phyloP scores from a whole-genome alignment of 805 yeast species.

The Phaffomyces opuntiae region DNA sequence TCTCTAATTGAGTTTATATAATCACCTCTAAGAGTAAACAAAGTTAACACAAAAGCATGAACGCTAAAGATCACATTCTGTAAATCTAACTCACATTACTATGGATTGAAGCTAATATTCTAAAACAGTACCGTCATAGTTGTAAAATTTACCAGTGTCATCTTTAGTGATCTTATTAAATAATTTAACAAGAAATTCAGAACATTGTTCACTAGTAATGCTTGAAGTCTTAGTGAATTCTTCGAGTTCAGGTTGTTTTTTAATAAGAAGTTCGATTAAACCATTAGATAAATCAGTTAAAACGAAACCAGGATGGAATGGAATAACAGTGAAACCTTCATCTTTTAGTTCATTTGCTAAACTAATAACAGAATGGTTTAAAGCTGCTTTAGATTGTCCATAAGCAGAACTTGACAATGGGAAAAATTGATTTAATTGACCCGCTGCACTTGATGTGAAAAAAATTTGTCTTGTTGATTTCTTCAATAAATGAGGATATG shows the following conservation, averaged over 20 bases:
- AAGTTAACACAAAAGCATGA: too few relatives aligned
- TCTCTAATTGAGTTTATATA: too few relatives aligned
- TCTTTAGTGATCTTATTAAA: slow-evolving; percentile 18
- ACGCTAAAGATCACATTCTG: too few relatives aligned
- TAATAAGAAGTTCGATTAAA: not conserved
- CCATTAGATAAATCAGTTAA: slow-evolving; percentile 26
- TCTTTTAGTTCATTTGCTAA: slow-evolving; percentile 22
- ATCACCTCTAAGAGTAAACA: too few relatives aligned
- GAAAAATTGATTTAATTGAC: slow-evolving; percentile 12
- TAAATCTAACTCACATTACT: too few relatives aligned
- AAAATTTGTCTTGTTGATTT: slow-evolving; percentile 15
- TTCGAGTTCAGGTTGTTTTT: not conserved
- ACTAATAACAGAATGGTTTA: slow-evolving; percentile 25
- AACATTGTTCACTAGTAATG: slow-evolving; percentile 24
- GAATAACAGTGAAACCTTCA: slow-evolving; percentile 25
- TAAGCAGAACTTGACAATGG: slow-evolving; percentile 14
- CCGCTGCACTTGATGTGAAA: slow-evolving; percentile 21
- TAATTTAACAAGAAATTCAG: slow-evolving; percentile 12
- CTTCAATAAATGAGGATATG: slow-evolving; percentile 14
- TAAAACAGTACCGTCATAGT: slow-evolving; percentile 11
- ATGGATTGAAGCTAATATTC: not conserved
- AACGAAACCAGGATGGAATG: slow-evolving; percentile 35
- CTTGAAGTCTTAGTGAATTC: not conserved
- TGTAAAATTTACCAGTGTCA: slow-evolving; percentile 23
- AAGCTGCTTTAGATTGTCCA: slow-evolving; percentile 29